Conservation (phyloP, 108 stramenopile species). For the Seminavis robusta region DNA sequence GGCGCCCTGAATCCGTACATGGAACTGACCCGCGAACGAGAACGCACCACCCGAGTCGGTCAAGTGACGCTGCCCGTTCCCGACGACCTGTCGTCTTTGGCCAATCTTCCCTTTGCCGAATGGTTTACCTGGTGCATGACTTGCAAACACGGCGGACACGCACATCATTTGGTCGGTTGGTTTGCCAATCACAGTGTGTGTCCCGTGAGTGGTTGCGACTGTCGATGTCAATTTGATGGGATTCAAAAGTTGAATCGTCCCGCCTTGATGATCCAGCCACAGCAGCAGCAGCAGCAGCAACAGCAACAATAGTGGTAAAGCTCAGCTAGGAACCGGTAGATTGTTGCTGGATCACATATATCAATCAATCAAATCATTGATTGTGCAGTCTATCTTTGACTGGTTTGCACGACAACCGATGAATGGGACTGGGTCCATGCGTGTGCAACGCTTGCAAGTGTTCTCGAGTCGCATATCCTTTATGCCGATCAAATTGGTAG, state of each 20-base stretch:
- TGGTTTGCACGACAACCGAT: conserved; percentile 64
- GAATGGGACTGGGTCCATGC: conserved; percentile 50
- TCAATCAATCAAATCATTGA: too few species aligned
- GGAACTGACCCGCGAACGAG: conserved; percentile 67
- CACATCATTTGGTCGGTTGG: conserved; percentile 85
- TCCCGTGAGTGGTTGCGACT: conserved; percentile 88
- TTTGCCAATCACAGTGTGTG: conserved; percentile 77
- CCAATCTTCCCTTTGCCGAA: conserved; percentile 73
- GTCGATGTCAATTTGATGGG: conserved; percentile 81
- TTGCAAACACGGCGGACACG: conserved; percentile 84
- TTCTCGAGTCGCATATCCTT: conserved; percentile 50
- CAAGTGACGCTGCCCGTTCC: conserved; percentile 10
- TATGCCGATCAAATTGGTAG: conserved; percentile 57
- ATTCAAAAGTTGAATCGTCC: conserved; percentile 51
- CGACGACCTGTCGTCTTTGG: conserved; percentile 58
- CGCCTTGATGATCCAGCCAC: conserved; percentile 3
- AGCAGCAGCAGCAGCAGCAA: conserved; percentile 8
- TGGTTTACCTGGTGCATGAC: conserved; percentile 93
- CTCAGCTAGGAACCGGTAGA: too few species aligned
- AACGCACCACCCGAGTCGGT: conserved; percentile 14
- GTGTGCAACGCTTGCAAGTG: conserved; percentile 58
- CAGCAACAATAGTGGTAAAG: too few species aligned
- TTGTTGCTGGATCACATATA: too few species aligned
- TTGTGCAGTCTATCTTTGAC: conserved; percentile 60
- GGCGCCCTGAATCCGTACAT: conserved; percentile 86